Evolutionary conservation across 2,329 filamentous ascomycete genomes (phyloP), one percentile per base, ranked within the genome.

Genomic region (Tricladium varicosporioides): DNA sequence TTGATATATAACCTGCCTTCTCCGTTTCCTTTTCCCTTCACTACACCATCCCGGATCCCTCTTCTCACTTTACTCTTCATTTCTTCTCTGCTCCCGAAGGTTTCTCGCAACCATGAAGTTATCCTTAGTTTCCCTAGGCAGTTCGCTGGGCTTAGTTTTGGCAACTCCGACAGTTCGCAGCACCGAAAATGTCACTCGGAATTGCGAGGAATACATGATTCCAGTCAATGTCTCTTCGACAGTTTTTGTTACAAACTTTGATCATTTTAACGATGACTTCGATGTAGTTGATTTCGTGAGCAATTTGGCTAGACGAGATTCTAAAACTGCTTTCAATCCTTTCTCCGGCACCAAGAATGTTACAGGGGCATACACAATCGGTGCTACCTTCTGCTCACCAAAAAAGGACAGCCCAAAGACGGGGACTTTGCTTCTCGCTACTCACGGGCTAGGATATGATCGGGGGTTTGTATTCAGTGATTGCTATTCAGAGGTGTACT

Each of bases 361-460:
- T 9, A 57, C 50, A 4, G 10, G n/a, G 8, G n/a, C 27, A 27
- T 54, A 51, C 22, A 51, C 32, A 13, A 56, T 56, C n/a, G 22
- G 31, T 9, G 48, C 32, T 2, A 56, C 56, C 5, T 27, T 54
- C 11, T 55, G 48, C 32, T 42, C 16, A 15, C 51, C 52, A 14
- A 7, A 8, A 7, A 19, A 22, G 19, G 11, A 14, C 4, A 48
- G 14, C 5, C 13, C n/a, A 10, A 52, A 65, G 27, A 47, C 66
- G 48, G 68, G 67, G 57, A 70, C 61, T 10, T 57, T 71, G 14
- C 58, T 71, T 32, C 50, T 71, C 11, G 66, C 68, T 3, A 69
- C 67, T 10, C 69, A 71, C 61, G 69, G 69, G 3, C 61, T 70
- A 46, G 68, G 66, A 15, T 66, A 62, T 18, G 65, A 60, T 48